Evolutionary conservation across 441 rosid species (phyloP), one percentile per base, ranked within the genome.

Genomic region (Gossypium gossypioides): DNA sequence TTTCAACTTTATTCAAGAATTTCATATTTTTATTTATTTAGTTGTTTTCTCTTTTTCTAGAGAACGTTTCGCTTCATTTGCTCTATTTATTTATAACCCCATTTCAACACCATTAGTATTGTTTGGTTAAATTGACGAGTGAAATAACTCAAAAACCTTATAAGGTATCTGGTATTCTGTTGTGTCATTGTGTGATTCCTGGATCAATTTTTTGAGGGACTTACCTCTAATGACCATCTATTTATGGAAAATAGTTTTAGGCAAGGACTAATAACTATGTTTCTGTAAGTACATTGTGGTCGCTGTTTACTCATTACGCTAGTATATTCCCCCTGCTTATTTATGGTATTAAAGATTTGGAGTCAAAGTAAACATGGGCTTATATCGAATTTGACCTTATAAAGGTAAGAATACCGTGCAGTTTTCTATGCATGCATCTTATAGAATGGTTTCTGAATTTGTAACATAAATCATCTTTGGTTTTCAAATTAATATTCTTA

Each of bases 1-100:
- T 51, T 76, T 74, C 71, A 10, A 16, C 37, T 71, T 52, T 24
- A 44, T 70, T 50, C 18, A 16, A 60, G 54, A 52, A 16, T 57
- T 0, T 40, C n/a, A 24, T 73, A 29, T 29, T 48, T 74, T 25
- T 54, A 19, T 24, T 61, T 9, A 4, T 57, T 21, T 27, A 10
- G 16, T 25, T 29, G 55, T 50, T 50, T 54, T 54, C 22, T 57
- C 18, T 48, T 54, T 54, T 18, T 57, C 18, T 48, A 9, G 18
- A 18, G 32, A 42, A 13, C 12, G 4, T 73, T 25, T 1, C 25
- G 2, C 3, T 62, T 22, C 63, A 24, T 6, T 15, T 18, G 16
- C 9, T 57, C 3, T 57, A 3, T 54, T 6, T 46, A 6, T 18
- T 46, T 46, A 15, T 65, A 7, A 25, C 22, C 18, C 69, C 34